A percentile compares a stretch with the other conserved stretches of the same genome.
These are phyloP conservation scores for Candolleomyces eurysporus DNA, from an alignment of 768 basidiomycete species.

Conservation along the genomic window DNA sequence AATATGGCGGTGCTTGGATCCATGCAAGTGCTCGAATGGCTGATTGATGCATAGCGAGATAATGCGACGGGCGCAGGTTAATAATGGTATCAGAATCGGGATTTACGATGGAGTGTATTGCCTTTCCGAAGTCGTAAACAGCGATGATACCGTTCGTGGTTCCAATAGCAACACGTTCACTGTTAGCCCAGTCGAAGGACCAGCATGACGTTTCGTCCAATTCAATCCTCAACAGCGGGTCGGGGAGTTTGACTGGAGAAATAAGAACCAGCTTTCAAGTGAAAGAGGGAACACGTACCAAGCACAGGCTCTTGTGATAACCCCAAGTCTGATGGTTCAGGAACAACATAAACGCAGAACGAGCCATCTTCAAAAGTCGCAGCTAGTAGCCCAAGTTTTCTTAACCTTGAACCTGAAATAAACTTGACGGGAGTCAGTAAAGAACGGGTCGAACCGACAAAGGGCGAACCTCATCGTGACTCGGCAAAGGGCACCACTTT, in stretches of 20 bases:
- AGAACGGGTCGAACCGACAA: background rate
- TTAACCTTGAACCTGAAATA: slow-evolving; percentile 20
- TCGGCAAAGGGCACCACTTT: slow-evolving; percentile 92
- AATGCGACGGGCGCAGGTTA: slow-evolving; percentile 65
- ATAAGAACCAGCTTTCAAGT: background rate
- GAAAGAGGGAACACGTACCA: slow-evolving; percentile 11
- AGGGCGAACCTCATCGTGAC: slow-evolving; percentile 53
- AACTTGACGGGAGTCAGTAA: background rate
- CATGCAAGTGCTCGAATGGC: slow-evolving; percentile 76
- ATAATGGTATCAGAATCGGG: slow-evolving; percentile 26
- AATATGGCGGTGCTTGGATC: slow-evolving; percentile 64
- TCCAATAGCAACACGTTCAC: slow-evolving; percentile 77
- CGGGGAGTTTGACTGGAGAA: slow-evolving; percentile 49
- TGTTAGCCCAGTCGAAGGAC: slow-evolving; percentile 89
- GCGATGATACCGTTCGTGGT: slow-evolving; percentile 75
- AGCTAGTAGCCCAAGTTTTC: slow-evolving; percentile 80
- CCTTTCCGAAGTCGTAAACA: slow-evolving; percentile 51
- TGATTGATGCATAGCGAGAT: slow-evolving; percentile 73
- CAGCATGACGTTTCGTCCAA: slow-evolving; percentile 75
- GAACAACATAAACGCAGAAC: slow-evolving; percentile 73
- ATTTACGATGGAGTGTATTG: slow-evolving; percentile 31
- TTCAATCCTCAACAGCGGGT: slow-evolving; percentile 71
- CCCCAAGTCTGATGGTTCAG: slow-evolving; percentile 63
- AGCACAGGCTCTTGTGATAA: slow-evolving; percentile 7
- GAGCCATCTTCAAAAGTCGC: slow-evolving; percentile 89